phyloP scores from a whole-genome alignment of 768 basidiomycete genomes.

The Inosperma sp. region DNA sequence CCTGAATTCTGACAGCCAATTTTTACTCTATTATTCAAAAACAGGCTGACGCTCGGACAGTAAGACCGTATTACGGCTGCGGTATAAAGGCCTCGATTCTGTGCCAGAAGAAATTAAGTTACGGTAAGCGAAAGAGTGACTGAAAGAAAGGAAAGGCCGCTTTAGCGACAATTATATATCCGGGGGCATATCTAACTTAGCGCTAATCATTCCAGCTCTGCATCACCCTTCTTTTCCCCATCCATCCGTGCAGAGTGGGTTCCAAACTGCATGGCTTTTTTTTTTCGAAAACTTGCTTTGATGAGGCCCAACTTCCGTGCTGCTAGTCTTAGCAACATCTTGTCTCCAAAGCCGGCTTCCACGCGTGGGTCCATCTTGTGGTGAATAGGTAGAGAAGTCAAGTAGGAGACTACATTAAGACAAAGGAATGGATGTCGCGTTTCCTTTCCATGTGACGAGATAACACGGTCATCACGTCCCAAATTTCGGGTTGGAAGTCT shows the following conservation, averaged over 20 bases:
- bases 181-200: neutral
- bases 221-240: slow-evolving; percentile 55
- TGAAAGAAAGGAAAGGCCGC: too few relatives aligned
- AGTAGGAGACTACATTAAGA: slow-evolving; percentile 68
- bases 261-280: slow-evolving; percentile 97
- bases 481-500: slow-evolving; percentile 87
- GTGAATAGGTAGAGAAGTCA: slow-evolving; percentile 76
- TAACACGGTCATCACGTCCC: slow-evolving; percentile 90
- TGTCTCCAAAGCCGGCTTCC: slow-evolving; percentile 81
- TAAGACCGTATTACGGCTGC: too few relatives aligned
- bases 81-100: too few relatives aligned
- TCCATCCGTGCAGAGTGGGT: slow-evolving; percentile 84
- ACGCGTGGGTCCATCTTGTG: slow-evolving; percentile 75
- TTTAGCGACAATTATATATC: too few relatives aligned
- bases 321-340: slow-evolving; percentile 73
- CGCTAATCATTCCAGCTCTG: slow-evolving; percentile 24
- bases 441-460: slow-evolving; percentile 90
- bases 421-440: slow-evolving; percentile 89
- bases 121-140: too few relatives aligned
- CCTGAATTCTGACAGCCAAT: too few relatives aligned
- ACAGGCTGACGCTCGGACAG: too few relatives aligned
- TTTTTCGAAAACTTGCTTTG: slow-evolving; percentile 72
- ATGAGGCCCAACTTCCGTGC: slow-evolving; percentile 69
- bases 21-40: too few relatives aligned
- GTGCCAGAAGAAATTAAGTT: too few relatives aligned